Conservation (phyloP, 371 early-diverging fungal species). For the Haplosporangium sp. region DNA sequence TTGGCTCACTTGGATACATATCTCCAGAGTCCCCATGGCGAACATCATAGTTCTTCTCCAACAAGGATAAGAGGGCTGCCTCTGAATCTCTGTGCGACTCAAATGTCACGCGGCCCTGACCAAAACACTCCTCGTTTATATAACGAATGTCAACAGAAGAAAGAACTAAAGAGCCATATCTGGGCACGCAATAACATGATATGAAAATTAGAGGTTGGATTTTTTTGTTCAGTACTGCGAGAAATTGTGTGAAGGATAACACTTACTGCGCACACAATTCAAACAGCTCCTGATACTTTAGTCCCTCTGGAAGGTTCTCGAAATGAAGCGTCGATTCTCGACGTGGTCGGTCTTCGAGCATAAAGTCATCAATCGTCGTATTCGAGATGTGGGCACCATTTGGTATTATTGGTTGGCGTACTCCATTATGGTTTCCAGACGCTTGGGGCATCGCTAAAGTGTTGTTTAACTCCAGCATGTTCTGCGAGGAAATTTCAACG, state of each 20-base stretch:
- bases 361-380: conserved; percentile 35
- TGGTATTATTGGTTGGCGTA: conserved; percentile 2
- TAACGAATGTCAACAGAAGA: conserved; percentile 43
- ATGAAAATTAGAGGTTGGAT: neutral
- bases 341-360: conserved; percentile 34
- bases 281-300: conserved; percentile 33
- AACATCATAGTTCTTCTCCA: conserved; percentile 20
- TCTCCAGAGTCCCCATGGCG: conserved; percentile 22
- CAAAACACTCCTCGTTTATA: conserved; percentile 39
- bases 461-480: conserved; percentile 25
- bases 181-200: neutral
- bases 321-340: conserved; percentile 32
- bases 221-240: neutral
- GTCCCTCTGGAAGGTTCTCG: conserved; percentile 26
- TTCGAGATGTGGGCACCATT: conserved; percentile 29
- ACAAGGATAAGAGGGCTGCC: conserved; percentile 14
- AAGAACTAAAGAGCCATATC: conserved; percentile 39
- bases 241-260: too few relatives aligned
- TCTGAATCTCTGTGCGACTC: conserved; percentile 27
- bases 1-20: conserved; percentile 21
- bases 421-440: conserved; percentile 15
- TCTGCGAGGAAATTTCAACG: conserved; percentile 3
- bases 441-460: conserved; percentile 14
- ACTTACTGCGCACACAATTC: conserved; percentile 44
- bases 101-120: conserved; percentile 40